Conservation (phyloP, 306 rosid genomes). For the Dalbergia cultrata region DNA sequence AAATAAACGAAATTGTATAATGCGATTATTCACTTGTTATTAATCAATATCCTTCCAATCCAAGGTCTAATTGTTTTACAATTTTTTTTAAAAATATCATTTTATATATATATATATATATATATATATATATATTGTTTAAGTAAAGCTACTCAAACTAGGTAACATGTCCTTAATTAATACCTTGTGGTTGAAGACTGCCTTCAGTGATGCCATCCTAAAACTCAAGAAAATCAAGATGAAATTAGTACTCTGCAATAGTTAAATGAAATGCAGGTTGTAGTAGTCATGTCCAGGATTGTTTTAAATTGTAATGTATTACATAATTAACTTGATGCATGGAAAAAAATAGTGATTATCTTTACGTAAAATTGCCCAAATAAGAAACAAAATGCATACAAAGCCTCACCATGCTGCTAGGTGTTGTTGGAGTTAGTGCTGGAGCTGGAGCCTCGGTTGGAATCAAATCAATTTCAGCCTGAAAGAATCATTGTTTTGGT, state of each 20-base stretch:
- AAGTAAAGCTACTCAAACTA: neutral
- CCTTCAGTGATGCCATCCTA: slow-evolving; percentile 77
- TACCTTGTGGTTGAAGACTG: slow-evolving; percentile 82
- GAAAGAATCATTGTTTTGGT: slow-evolving; percentile 7
- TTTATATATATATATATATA: too few species aligned
- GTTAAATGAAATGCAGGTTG: too few species aligned
- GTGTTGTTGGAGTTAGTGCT: slow-evolving; percentile 60
- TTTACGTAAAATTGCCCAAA: neutral
- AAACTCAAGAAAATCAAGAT: slow-evolving; percentile 15
- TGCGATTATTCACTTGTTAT: neutral
- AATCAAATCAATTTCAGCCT: slow-evolving; percentile 40
- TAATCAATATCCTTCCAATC: too few species aligned
- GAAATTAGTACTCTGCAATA: neutral
- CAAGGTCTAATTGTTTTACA: too few species aligned
- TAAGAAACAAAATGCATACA: neutral
- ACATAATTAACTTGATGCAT: neutral
- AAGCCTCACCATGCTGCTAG: slow-evolving; percentile 51
- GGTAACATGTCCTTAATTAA: neutral
- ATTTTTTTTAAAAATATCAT: neutral
- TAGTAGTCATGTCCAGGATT: too few species aligned
- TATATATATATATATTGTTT: too few species aligned
- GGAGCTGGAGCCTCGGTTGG: neutral
- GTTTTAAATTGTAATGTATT: too few species aligned
- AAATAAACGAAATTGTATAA: neutral
- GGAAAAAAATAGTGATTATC: too few species aligned